Base-by-base conservation (phyloP, 805 yeast species). In the Nakazawaea populi region DNA sequence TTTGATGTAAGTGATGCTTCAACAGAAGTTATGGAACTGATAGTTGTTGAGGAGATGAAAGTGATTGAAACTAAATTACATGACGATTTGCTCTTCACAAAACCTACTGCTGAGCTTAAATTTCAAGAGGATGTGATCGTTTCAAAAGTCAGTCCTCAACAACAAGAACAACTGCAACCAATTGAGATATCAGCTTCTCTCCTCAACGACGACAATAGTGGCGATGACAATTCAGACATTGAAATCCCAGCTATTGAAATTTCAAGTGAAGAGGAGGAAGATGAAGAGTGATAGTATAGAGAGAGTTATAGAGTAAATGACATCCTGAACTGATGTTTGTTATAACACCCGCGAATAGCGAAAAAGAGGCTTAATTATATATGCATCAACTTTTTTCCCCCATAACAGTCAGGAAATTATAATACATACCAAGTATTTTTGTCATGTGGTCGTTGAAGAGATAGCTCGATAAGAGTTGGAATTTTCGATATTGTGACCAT, bases 181-280 rank as follows among this genome's bases (percentile, higher is more conserved):
- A 27, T 6, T 27, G 9, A 12, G 7, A 40, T n/a, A 44, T 36
- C 29, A 11, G 38, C 46, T 9, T 42, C 48, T 11, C 49, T 42
- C n/a, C 49, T 32, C 11, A 32, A 32, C 11, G 35, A 32, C 3
- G 11, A 32, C 2, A 9, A 12, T 3, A 51, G 47, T 29, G 51
- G 42, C 5, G 53, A 45, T 10, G 50, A 49, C 7, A 63, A 42
- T 12, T 66, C 70, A 1, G 72, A 68, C 40, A 64, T 68, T 51
- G 72, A 67, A 51, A 66, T 68, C 41, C 72, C 72, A 1, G 68
- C 60, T 47, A 68, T 68, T 43, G 67, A 64, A 43, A 61, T 60
- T 14, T 64, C 58, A 6, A 63, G 59, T 18, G 67, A 65, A 37
- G 66, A 64, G 10, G 66, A 61, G 8, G 58, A 60, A 37, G 18